phyloP scores from a whole-genome alignment of 345 rosid species.

The Eucalyptus lansdowneana region DNA sequence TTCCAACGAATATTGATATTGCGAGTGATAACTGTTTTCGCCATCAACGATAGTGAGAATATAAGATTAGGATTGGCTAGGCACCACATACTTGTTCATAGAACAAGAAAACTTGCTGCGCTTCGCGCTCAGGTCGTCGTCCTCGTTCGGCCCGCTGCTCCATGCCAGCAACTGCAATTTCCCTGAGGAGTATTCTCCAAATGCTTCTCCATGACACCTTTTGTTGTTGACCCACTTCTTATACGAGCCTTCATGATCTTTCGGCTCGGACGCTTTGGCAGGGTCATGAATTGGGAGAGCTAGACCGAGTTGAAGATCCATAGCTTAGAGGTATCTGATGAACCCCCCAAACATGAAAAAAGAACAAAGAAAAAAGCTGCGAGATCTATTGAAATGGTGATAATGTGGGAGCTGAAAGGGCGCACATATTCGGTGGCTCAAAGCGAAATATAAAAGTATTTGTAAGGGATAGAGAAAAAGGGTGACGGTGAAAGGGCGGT shows the following conservation, averaged over 20 bases:
- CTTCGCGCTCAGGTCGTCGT: conserved; percentile 11
- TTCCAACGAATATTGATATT: background rate
- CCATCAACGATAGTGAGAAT: background rate
- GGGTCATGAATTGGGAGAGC: conserved; percentile 14
- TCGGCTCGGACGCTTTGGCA: background rate
- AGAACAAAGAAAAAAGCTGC: background rate
- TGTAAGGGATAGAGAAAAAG: background rate
- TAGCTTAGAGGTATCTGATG: background rate
- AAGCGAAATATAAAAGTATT: background rate
- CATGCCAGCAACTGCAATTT: conserved; percentile 10
- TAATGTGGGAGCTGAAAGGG: background rate
- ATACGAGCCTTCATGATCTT: background rate
- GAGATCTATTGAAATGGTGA: background rate
- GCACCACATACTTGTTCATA: background rate
- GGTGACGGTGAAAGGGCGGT: background rate
- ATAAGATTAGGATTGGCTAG: background rate
- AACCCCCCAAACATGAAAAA: background rate
- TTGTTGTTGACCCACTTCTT: background rate
- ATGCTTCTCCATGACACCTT: conserved; percentile 19
- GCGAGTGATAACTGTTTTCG: background rate
- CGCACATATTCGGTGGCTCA: background rate
- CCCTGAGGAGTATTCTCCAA: background rate
- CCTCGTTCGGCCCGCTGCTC: conserved; percentile 45
- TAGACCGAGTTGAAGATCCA: conserved; percentile 47
- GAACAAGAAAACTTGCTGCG: background rate